These are phyloP conservation scores for Skeletonema potamos DNA, from an alignment of 108 stramenopile species.

Conservation along the genomic window DNA sequence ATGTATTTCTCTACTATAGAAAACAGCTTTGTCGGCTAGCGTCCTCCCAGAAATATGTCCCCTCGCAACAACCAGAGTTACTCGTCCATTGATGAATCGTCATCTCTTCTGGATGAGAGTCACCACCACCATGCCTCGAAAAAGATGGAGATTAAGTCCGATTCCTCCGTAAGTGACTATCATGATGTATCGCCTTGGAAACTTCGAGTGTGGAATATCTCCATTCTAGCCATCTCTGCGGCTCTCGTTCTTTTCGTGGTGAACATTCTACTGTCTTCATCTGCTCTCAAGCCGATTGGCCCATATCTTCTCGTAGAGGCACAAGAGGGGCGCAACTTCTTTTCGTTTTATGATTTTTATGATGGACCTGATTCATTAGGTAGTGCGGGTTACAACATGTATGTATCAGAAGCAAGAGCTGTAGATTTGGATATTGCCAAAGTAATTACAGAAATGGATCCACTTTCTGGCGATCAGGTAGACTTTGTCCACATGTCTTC, in stretches of 20 bases:
- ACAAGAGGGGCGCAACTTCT: slow-evolving; percentile 69
- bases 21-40: too few relatives aligned
- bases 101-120: not conserved
- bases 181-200: not conserved
- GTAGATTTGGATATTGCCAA: slow-evolving; percentile 57
- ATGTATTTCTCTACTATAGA: too few relatives aligned
- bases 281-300: slow-evolving; percentile 19
- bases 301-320: slow-evolving; percentile 40
- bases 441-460: slow-evolving; percentile 53
- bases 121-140: not conserved
- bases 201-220: not conserved
- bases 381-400: slow-evolving; percentile 71
- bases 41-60: not conserved
- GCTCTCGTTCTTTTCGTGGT: not conserved
- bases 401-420: slow-evolving; percentile 59
- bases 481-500: slow-evolving; percentile 79
- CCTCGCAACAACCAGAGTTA: not conserved
- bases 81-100: not conserved
- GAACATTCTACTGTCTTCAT: not conserved
- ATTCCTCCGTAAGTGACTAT: not conserved
- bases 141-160: not conserved
- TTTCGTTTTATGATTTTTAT: slow-evolving; percentile 73
- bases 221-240: not conserved
- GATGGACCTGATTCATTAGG: slow-evolving; percentile 81
- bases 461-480: slow-evolving; percentile 31